phyloP scores from a whole-genome alignment of 2,329 filamentous ascomycete genomes.

The Sphaerulina musiva region DNA sequence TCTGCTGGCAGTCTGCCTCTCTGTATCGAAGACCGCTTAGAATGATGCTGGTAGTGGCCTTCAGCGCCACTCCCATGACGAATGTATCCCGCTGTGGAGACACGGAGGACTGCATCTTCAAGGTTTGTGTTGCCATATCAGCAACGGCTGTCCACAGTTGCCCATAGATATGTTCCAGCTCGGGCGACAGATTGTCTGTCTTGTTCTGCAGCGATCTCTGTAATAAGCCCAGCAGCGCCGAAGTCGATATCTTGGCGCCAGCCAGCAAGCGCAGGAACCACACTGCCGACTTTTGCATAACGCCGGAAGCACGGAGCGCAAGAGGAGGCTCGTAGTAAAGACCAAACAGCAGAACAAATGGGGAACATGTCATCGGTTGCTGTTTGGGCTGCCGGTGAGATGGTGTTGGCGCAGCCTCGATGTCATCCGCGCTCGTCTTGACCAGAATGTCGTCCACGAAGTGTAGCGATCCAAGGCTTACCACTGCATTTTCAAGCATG shows the following conservation, averaged over 20 bases:
- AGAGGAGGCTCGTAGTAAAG: constrained; percentile 20
- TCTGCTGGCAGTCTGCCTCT: not conserved
- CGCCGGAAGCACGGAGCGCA: constrained; percentile 3
- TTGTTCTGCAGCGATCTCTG: constrained; percentile 14
- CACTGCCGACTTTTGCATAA: constrained; percentile 11
- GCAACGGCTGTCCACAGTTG: constrained; percentile 18
- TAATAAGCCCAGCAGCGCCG: constrained; percentile 16
- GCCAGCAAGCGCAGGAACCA: constrained; percentile 20
- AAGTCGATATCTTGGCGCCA: constrained; percentile 15
- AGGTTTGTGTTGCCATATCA: constrained; percentile 4
- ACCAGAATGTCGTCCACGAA: constrained; percentile 47
- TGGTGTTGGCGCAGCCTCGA: constrained; percentile 60
- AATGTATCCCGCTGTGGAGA: constrained; percentile 14
- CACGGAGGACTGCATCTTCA: constrained; percentile 8
- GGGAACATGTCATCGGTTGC: constrained; percentile 49
- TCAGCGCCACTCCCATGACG: constrained; percentile 42
- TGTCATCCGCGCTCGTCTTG: constrained; percentile 52
- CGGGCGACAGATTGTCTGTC: not conserved
- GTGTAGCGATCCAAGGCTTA: constrained; percentile 44
- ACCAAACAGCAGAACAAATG: constrained; percentile 50
- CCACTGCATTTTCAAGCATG: constrained; percentile 40
- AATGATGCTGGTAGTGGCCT: constrained; percentile 62
- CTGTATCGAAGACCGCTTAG: constrained; percentile 50
- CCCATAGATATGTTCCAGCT: not conserved
- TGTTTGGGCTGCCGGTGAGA: constrained; percentile 53